Conservation (phyloP, 257 asterid species). For the Primulina eburnea region DNA sequence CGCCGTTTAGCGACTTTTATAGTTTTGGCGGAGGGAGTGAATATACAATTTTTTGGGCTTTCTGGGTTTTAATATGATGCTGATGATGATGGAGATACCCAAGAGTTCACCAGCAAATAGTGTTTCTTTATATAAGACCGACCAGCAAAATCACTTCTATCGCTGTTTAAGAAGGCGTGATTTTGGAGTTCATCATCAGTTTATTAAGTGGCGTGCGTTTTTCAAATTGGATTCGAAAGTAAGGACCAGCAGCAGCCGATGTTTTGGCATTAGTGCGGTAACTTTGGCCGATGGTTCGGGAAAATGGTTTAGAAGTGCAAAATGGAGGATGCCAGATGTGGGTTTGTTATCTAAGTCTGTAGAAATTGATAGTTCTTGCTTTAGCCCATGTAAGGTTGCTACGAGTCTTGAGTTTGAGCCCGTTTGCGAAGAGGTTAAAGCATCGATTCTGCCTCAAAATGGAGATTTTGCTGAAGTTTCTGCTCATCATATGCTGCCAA, state of each 20-base stretch:
- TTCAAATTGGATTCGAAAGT: slow-evolving; percentile 22
- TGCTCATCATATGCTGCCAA: slow-evolving; percentile 29
- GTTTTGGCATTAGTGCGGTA: slow-evolving; percentile 24
- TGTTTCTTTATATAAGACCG: slow-evolving; percentile 22
- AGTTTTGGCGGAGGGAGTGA: slow-evolving; percentile 20
- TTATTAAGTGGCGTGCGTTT: slow-evolving; percentile 28
- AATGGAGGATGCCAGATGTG: slow-evolving; percentile 14
- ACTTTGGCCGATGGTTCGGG: slow-evolving; percentile 17
- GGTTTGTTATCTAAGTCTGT: slow-evolving; percentile 10
- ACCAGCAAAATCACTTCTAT: slow-evolving; percentile 16
- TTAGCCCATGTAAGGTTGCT: slow-evolving; percentile 29
- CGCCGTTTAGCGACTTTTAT: slow-evolving; percentile 16
- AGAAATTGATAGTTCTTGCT: slow-evolving; percentile 3
- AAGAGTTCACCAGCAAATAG: slow-evolving; percentile 27
- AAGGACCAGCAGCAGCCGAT: slow-evolving; percentile 18
- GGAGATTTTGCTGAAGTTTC: slow-evolving; percentile 34
- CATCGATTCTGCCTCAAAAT: slow-evolving; percentile 20
- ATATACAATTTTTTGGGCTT: slow-evolving; percentile 7
- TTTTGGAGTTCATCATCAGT: slow-evolving; percentile 28
- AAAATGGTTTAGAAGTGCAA: slow-evolving; percentile 16
- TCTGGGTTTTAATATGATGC: slow-evolving; percentile 28
- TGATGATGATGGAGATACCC: slow-evolving; percentile 38
- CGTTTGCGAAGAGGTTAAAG: slow-evolving; percentile 27
- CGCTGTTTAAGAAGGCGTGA: slow-evolving; percentile 19
- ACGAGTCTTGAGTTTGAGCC: slow-evolving; percentile 37